Conservation (phyloP, 768 basidiomycete genomes). For the Amanita exitialis region DNA sequence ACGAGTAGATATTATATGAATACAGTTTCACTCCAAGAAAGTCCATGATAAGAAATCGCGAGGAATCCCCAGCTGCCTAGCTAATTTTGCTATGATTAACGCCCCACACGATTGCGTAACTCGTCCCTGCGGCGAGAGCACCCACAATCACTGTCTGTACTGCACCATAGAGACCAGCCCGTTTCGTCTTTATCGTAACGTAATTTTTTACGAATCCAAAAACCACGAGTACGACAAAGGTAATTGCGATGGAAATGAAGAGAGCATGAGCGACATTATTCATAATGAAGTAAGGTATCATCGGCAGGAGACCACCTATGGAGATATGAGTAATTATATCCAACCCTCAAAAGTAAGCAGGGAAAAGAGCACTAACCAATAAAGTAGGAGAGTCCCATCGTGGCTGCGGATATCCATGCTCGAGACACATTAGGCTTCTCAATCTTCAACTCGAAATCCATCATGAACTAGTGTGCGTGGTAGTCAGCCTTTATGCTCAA, state of each 20-base stretch:
- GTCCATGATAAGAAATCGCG: background rate
- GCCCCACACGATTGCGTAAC: background rate
- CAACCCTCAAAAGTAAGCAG: background rate
- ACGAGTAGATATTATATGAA: too few species aligned
- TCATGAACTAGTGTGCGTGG: background rate
- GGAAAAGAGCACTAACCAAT: background rate
- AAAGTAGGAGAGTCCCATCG: background rate
- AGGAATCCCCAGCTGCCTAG: background rate
- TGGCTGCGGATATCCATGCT: slow-evolving; percentile 1
- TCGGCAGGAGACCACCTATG: background rate
- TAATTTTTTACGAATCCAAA: slow-evolving; percentile 1
- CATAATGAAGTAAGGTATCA: background rate
- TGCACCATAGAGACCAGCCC: background rate
- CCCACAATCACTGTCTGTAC: background rate
- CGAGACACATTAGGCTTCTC: background rate
- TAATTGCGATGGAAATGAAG: background rate
- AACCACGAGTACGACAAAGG: background rate
- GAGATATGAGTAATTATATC: background rate
- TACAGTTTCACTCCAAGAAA: too few species aligned
- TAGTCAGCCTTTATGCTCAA: background rate
- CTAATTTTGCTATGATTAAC: background rate
- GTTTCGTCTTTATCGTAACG: background rate
- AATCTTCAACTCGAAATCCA: background rate
- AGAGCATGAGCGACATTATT: background rate
- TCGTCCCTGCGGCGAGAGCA: background rate